Conservation (phyloP, 345 rosid genomes). For the Microthlaspi erraticum region DNA sequence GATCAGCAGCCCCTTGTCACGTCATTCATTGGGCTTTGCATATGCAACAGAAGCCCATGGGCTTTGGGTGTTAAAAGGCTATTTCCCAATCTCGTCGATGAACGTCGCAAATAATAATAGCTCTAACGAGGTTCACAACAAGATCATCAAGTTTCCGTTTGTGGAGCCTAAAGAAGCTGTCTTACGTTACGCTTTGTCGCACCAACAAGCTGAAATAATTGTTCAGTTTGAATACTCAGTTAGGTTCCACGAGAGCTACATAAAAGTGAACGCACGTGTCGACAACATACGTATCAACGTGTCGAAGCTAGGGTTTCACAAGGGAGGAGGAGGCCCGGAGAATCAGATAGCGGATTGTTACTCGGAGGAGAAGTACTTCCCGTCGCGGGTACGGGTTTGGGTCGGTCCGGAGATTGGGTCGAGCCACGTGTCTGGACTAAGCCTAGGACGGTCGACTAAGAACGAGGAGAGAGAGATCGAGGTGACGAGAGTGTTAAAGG, state of each 20-base stretch:
- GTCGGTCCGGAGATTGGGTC: constrained; percentile 87
- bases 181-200: constrained; percentile 74
- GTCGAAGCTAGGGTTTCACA: constrained; percentile 60
- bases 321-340: constrained; percentile 45
- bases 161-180: constrained; percentile 66
- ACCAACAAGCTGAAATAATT: constrained; percentile 78
- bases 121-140: constrained; percentile 25
- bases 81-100: constrained; percentile 68
- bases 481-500: constrained; percentile 49
- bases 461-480: constrained; percentile 58
- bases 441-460: constrained; percentile 75
- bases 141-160: constrained; percentile 46
- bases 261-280: constrained; percentile 68
- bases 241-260: constrained; percentile 56
- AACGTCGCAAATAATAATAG: constrained; percentile 46
- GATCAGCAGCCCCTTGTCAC: constrained; percentile 35
- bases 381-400: constrained; percentile 70
- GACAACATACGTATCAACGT: constrained; percentile 83
- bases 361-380: constrained; percentile 64
- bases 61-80: constrained; percentile 77
- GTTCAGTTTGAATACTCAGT: constrained; percentile 77
- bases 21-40: constrained; percentile 54
- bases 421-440: constrained; percentile 67
- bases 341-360: constrained; percentile 38
- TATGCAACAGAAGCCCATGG: constrained; percentile 84